Evolutionary conservation across 192 early-diverging fungal genomes (phyloP).

Genomic region (Nowakowskiella sp.): DNA sequence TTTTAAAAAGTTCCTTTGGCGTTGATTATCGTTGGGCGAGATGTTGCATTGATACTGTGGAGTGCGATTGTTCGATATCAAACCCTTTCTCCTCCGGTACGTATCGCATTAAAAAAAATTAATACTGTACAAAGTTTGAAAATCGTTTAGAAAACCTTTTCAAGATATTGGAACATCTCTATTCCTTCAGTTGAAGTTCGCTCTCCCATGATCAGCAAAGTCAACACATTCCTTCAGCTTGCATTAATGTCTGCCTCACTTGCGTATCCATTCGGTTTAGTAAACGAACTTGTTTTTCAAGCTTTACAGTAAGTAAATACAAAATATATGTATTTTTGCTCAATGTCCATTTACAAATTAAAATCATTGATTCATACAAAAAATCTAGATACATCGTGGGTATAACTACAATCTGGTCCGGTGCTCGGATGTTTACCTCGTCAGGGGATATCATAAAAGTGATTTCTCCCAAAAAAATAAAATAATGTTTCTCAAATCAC

Average conservation of each 20-base stretch:
- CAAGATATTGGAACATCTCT: constrained; percentile 80
- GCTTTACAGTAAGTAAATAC: too few relatives aligned
- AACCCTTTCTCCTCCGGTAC: constrained; percentile 74
- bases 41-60: constrained; percentile 67
- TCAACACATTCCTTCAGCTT: constrained; percentile 85
- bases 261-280: constrained; percentile 63
- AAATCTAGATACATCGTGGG: constrained; percentile 59
- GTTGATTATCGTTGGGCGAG: constrained; percentile 74
- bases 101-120: constrained; percentile 3
- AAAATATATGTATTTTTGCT: too few relatives aligned
- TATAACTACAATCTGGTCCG: constrained; percentile 73
- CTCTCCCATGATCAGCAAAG: constrained; percentile 80
- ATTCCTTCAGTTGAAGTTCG: constrained; percentile 85
- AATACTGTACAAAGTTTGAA: constrained; percentile 2
- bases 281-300: too few relatives aligned
- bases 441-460: too few relatives aligned
- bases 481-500: too few relatives aligned
- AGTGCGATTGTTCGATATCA: constrained; percentile 81
- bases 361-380: too few relatives aligned
- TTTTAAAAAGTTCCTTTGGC: constrained; percentile 53
- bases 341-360: too few relatives aligned
- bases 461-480: too few relatives aligned
- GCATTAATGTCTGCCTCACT: constrained; percentile 68
- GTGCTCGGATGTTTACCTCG: too few relatives aligned
- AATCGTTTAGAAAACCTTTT: constrained; percentile 59